Conservation (phyloP, 495 filamentous ascomycete species). For the Astrothelium subdiscretum region DNA sequence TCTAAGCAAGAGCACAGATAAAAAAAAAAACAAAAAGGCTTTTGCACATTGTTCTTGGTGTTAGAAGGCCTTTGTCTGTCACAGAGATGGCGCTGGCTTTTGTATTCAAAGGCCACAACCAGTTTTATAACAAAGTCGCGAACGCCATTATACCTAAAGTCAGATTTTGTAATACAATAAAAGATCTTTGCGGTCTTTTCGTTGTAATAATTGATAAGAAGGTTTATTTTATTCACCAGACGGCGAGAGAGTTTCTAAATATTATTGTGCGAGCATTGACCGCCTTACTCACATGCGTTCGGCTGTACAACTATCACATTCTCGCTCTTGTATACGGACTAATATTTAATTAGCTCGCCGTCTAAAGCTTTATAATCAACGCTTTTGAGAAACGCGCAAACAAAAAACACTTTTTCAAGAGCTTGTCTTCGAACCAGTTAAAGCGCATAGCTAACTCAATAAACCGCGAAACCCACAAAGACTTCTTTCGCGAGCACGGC, state of each 20-base stretch:
- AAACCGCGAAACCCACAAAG: no score
- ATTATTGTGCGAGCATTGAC: no score
- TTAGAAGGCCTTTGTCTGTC: slow-evolving; percentile 29
- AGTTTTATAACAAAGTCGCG: slow-evolving; percentile 16
- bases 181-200: slow-evolving; percentile 28
- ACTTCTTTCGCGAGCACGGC: no score
- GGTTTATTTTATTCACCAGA: slow-evolving; percentile 24
- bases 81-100: slow-evolving; percentile 32
- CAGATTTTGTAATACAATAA: slow-evolving; percentile 6
- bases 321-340: no score
- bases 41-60: slow-evolving; percentile 33
- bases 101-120: slow-evolving; percentile 14
- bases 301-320: no score
- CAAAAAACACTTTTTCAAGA: no score
- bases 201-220: slow-evolving; percentile 2
- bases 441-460: no score
- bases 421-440: no score
- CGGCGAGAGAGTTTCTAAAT: slow-evolving; percentile 23
- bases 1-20: slow-evolving; percentile 21
- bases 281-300: no score
- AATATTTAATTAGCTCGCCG: no score
- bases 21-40: slow-evolving; percentile 21
- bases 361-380: no score
- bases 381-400: no score
- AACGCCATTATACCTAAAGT: slow-evolving; percentile 14